Base-by-base conservation (phyloP, 2,329 filamentous ascomycete genomes). In the Pseudocercospora macadamiae region DNA sequence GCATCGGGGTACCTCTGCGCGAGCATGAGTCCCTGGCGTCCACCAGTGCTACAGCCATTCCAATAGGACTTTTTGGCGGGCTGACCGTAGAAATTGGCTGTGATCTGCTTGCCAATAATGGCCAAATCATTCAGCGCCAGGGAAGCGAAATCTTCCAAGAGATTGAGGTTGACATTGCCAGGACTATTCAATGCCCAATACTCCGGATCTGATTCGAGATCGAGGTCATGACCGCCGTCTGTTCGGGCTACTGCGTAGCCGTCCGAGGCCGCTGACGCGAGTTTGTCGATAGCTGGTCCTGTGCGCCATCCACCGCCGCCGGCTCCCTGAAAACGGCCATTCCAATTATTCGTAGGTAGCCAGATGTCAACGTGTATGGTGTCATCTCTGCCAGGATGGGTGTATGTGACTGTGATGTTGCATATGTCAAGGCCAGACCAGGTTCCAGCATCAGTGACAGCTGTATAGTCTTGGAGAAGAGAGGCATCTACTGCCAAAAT, bases 281-380 rank as follows among this genome's bases (percentile, higher is more conserved):
- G 51, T 26, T 66, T 68, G 37, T 62, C 60, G 23, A 62, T 28
- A 1, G 37, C 18, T 14, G 37, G 39, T 23, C 59, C 63, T 54
- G 62, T 70, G 61, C 63, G 54, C 49, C 64, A 71, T 25, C 75
- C 73, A 14, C 74, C 77, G 2, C 77, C 77, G 1, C 79, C 79
- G 0, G 71, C 63, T 10, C 67, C 74, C 48, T 71, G 66, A 26
- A 80, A 71, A 0, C 75, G 72, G 1, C 71, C 70, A 55, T 72
- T 73, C 74, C 74, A 69, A 54, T 62, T 48, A 0, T 56, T 30
- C 1, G 72, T 60, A 0, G 75, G 75, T 6, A 77, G 67, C 69
- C 68, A 73, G 14, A 71, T 56, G 25, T 67, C 63, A 4, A 72
- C 66, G 21, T 72, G 65, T 53, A 77, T 66, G 1, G 16, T 66